A percentile compares a stretch with the other conserved stretches of the same genome.
These are phyloP conservation scores for Fusarium temperatum DNA, from an alignment of 2,329 filamentous ascomycete species.

Conservation along the genomic window DNA sequence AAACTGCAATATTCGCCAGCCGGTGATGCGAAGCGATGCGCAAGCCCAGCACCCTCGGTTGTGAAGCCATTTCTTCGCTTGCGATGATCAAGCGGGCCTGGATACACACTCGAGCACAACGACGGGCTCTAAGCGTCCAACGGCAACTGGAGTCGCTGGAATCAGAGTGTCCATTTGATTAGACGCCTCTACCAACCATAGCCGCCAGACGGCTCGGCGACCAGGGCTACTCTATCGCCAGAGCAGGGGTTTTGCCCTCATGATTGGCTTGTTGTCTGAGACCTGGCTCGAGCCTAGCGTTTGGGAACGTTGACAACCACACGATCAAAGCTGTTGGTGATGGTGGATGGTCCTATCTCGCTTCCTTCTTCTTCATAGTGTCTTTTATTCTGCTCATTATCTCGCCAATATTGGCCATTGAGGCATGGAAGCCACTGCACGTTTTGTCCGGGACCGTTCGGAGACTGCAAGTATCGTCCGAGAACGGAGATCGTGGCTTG, in stretches of 20 bases:
- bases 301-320: constrained; percentile 49
- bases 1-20: constrained; percentile 34
- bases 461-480: constrained; percentile 29
- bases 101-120: not conserved
- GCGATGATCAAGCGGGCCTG: constrained; percentile 23
- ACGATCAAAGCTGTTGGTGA: constrained; percentile 27
- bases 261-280: constrained; percentile 47
- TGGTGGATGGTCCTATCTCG: constrained; percentile 15
- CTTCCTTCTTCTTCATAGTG: constrained; percentile 5
- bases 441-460: constrained; percentile 28
- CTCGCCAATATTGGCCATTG: constrained; percentile 28
- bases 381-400: constrained; percentile 5
- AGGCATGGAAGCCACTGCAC: constrained; percentile 30
- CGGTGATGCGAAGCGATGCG: constrained; percentile 14
- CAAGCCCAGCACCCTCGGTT: constrained; percentile 23
- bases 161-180: constrained; percentile 35
- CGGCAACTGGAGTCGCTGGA: constrained; percentile 27
- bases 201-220: constrained; percentile 44
- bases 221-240: constrained; percentile 40
- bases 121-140: constrained; percentile 20
- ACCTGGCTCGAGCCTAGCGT: constrained; percentile 40
- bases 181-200: constrained; percentile 47
- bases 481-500: constrained; percentile 40
- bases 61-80: constrained; percentile 23
- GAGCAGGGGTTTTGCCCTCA: constrained; percentile 44